Base-by-base conservation (phyloP, 345 rosid species). In the Bretschneidera sinensis region DNA sequence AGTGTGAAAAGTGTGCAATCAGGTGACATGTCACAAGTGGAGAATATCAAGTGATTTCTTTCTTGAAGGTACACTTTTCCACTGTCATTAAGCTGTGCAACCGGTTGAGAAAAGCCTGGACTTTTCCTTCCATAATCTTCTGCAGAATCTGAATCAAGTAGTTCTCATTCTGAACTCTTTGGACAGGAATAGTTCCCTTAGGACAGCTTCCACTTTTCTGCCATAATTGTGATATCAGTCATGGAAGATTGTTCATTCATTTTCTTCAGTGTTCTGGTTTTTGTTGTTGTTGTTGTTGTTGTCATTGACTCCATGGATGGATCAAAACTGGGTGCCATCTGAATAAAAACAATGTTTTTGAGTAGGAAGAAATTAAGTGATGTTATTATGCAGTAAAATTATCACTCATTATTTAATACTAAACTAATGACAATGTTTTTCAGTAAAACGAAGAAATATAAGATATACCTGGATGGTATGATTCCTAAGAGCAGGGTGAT, bases 151-250 rank as follows among this genome's bases (percentile, higher is more conserved):
- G 64, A 14, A 62, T 61, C 55, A 21, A 49, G 28, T 48, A 20
- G 15, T 9, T 49, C 24, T 19, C 28, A 21, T 60, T 60, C 21
- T 7, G 57, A 52, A 0, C 10, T 70, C 82, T 72, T 63, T 78
- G 66, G 15, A 83, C 22, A 0, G 85, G 88, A 23, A 83, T 64
- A 0, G 85, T 78, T 60, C 80, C 85, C 34, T 71, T 25, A 0
- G 82, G 85, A 60, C 85, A 83, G 57, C 71, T 74, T 48, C 83
- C 85, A 18, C 25, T 76, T 69, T 60, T 81, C 63, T 51, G 68
- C 88, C 88, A 79, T 15, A 64, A 7, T 51, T 76, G 89, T 21
- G 79, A 65, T 52, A 68, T 43, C 49, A 47, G 2, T 67, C 22
- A 18, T 5, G 15, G 60, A 47, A 56, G 62, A 24, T 43, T 55